These are phyloP conservation scores for Trametes versicolor DNA, from an alignment of 1,284 basidiomycete genomes.

Conservation along the genomic window DNA sequence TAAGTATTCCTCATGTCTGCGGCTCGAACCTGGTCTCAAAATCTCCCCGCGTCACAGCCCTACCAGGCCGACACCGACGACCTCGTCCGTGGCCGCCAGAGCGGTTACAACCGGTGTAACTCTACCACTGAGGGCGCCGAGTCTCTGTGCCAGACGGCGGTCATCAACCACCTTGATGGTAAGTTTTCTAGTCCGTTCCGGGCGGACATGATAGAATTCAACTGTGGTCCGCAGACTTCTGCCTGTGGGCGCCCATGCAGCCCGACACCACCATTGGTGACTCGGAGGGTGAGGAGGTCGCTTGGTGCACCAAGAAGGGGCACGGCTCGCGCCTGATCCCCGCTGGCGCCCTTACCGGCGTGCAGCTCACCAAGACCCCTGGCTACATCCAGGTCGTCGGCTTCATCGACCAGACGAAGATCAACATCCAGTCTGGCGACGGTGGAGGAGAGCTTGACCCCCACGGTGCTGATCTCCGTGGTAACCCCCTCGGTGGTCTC, in stretches of 20 bases:
- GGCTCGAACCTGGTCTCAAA: neutral
- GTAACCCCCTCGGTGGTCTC: conserved; percentile 63
- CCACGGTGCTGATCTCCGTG: conserved; percentile 55
- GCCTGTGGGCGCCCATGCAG: conserved; percentile 65
- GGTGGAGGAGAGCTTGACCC: conserved; percentile 76
- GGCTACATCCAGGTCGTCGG: conserved; percentile 75
- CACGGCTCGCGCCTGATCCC: conserved; percentile 74
- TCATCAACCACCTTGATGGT: conserved; percentile 65
- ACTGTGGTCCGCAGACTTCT: conserved; percentile 58
- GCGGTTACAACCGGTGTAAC: conserved; percentile 78
- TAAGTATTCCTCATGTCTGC: conserved; percentile 40
- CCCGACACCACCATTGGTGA: conserved; percentile 64
- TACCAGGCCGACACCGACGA: conserved; percentile 62
- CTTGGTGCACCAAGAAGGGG: conserved; percentile 78
- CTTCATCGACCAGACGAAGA: conserved; percentile 65
- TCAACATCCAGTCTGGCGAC: conserved; percentile 66
- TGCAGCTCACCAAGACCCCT: conserved; percentile 71
- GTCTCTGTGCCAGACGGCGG: conserved; percentile 72
- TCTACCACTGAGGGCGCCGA: conserved; percentile 68
- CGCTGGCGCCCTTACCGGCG: conserved; percentile 66
- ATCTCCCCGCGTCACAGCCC: conserved; percentile 49
- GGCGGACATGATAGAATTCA: neutral
- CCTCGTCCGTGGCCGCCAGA: conserved; percentile 63
- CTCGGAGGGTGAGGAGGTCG: conserved; percentile 73
- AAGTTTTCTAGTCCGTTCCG: conserved; percentile 21